Conservation (phyloP, 108 stramenopile genomes). For the Discostella pseudostelligera region DNA sequence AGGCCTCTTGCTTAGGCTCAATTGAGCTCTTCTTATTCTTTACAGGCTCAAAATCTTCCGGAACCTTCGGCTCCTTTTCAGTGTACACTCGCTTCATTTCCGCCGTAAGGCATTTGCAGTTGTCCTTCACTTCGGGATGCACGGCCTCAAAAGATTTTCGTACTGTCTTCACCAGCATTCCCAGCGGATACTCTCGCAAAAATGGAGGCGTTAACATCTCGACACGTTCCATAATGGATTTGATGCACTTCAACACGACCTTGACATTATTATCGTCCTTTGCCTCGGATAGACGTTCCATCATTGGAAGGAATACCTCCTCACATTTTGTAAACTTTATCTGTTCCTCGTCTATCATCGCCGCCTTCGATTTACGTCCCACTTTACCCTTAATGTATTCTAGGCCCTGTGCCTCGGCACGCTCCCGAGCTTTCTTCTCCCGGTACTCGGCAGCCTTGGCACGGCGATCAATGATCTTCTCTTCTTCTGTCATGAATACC, state of each 20-base stretch:
- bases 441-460: slow-evolving; percentile 24
- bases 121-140: slow-evolving; percentile 35
- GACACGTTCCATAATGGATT: slow-evolving; percentile 25
- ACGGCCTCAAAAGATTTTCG: slow-evolving; percentile 44
- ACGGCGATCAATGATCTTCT: slow-evolving; percentile 23
- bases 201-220: slow-evolving; percentile 51
- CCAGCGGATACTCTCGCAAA: slow-evolving; percentile 40
- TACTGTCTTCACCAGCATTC: slow-evolving; percentile 44
- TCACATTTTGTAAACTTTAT: slow-evolving; percentile 48
- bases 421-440: slow-evolving; percentile 21
- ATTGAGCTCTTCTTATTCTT: slow-evolving; percentile 23
- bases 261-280: slow-evolving; percentile 31
- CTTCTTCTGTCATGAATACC: slow-evolving; percentile 17
- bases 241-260: slow-evolving; percentile 26
- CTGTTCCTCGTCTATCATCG: slow-evolving; percentile 26
- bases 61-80: slow-evolving; percentile 36
- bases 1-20: slow-evolving; percentile 1
- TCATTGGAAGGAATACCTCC: slow-evolving; percentile 45
- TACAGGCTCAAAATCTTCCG: slow-evolving; percentile 49
- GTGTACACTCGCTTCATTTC: slow-evolving; percentile 51
- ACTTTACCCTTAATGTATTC: slow-evolving; percentile 14
- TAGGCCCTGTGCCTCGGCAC: slow-evolving; percentile 22
- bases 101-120: slow-evolving; percentile 44
- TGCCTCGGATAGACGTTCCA: slow-evolving; percentile 35
- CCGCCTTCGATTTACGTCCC: slow-evolving; percentile 25